Conservation (phyloP, 805 yeast genomes). For the Dipodascopsis uninucleata region DNA sequence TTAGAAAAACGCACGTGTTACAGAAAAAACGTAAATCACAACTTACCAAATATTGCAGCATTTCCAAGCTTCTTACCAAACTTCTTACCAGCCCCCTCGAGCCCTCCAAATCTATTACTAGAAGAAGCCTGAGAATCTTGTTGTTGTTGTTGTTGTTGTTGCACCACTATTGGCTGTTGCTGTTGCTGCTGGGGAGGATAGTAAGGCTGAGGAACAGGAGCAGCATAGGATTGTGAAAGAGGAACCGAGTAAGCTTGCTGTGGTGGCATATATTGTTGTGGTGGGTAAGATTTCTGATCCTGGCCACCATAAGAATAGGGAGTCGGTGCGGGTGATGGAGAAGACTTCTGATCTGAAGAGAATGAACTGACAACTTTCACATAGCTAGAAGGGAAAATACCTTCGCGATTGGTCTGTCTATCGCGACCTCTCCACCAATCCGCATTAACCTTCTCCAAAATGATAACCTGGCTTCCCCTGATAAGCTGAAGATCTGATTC, state of each 20-base stretch:
- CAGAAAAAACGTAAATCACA: neutral
- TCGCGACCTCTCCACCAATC: conserved; percentile 88
- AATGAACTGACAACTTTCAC: conserved; percentile 46
- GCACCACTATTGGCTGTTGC: conserved; percentile 24
- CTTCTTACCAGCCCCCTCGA: conserved; percentile 42
- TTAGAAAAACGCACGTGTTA: no score
- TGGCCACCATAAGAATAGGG: neutral
- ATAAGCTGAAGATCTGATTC: conserved; percentile 64
- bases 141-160: conserved; percentile 27
- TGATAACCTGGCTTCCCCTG: conserved; percentile 65
- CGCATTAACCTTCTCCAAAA: conserved; percentile 67
- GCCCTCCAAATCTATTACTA: conserved; percentile 12
- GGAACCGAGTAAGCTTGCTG: conserved; percentile 23
- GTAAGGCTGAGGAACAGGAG: conserved; percentile 11
- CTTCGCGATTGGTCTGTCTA: conserved; percentile 48
- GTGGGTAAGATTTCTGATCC: neutral
- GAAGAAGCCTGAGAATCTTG: conserved; percentile 30
- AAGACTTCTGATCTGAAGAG: neutral
- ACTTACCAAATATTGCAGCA: conserved; percentile 73
- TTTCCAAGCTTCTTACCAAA: conserved; percentile 80
- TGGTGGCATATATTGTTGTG: conserved; percentile 19
- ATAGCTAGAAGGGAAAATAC: conserved; percentile 89
- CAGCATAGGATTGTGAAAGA: conserved; percentile 25
- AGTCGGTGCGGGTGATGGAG: conserved; percentile 7
- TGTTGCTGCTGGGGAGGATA: conserved; percentile 11